These are phyloP conservation scores for Mycena sanguinolenta DNA, from an alignment of 768 basidiomycete species.

Conservation along the genomic window DNA sequence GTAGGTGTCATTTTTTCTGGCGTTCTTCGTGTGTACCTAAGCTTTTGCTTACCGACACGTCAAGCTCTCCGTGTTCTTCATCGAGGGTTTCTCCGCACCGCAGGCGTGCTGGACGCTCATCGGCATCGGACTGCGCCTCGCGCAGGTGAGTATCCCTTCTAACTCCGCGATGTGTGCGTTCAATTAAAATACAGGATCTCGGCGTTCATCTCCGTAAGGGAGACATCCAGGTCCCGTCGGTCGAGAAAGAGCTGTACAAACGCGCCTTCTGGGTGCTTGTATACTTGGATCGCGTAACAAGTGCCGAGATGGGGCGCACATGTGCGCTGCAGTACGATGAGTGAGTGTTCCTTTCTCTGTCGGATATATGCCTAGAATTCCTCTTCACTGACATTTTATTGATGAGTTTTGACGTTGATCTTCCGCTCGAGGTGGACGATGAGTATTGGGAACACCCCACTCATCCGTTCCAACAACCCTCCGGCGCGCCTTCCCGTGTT, in stretches of 20 bases:
- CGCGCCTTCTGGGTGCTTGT: conserved; percentile 3
- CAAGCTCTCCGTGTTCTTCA: background rate
- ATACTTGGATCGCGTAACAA: background rate
- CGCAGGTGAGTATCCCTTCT: background rate
- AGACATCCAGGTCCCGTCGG: background rate
- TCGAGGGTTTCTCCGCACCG: background rate
- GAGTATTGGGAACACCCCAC: conserved; percentile 6
- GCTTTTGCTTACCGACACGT: no score
- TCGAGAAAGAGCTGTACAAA: background rate
- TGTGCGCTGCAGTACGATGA: background rate
- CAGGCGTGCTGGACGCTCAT: background rate
- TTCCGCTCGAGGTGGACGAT: background rate
- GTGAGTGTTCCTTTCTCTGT: background rate
- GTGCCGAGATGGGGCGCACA: background rate
- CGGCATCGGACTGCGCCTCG: background rate
- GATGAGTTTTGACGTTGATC: background rate
- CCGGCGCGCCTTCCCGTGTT: background rate
- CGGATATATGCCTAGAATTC: conserved; percentile 4
- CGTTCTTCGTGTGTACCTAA: background rate
- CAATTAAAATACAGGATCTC: background rate
- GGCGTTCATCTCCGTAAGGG: background rate
- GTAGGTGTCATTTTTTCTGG: background rate
- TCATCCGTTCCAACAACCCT: background rate
- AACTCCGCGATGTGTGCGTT: background rate
- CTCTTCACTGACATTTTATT: background rate